Evolutionary conservation across 2,329 filamentous ascomycete species (phyloP).

Genomic region (Trichoderma endophyticum): DNA sequence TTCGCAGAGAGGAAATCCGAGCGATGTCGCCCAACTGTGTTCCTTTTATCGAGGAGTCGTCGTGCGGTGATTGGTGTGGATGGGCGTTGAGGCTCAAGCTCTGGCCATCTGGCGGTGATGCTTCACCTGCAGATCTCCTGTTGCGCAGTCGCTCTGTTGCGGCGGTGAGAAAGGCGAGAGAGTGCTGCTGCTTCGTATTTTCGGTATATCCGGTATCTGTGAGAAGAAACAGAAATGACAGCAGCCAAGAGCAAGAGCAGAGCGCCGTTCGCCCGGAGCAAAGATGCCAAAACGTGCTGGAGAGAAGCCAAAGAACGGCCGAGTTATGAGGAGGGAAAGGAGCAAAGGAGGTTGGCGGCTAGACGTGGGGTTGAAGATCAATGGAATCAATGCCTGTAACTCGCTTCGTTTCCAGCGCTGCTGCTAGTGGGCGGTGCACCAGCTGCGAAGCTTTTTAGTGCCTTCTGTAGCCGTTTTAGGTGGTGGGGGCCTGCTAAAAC

Average conservation of each 20-base stretch:
- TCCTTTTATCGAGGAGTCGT: not conserved
- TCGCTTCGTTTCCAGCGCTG: not conserved
- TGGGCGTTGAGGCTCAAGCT: not conserved
- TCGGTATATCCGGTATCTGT: not conserved
- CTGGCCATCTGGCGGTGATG: constrained; percentile 14
- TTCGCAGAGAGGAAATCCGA: not conserved
- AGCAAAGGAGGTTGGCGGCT: constrained; percentile 12
- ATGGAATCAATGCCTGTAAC: not conserved
- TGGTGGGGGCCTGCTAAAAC: not conserved
- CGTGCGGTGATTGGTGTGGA: not conserved
- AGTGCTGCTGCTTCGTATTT: not conserved
- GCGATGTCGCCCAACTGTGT: not conserved
- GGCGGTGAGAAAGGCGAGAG: constrained; percentile 6
- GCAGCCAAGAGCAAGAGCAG: not conserved
- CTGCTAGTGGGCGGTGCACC: not conserved
- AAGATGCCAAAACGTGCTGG: not conserved
- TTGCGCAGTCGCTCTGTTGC: not conserved
- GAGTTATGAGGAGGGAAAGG: constrained; percentile 1
- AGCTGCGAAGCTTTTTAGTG: not conserved
- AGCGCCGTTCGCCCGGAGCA: not conserved
- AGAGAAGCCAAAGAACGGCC: not conserved
- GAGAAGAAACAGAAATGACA: not conserved
- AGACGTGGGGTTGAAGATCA: constrained; percentile 17
- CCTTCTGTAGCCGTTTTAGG: not conserved
- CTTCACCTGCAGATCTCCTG: not conserved